These are phyloP conservation scores for Apiotrichum laibachii DNA, from an alignment of 1,284 basidiomycete species.

Conservation along the genomic window DNA sequence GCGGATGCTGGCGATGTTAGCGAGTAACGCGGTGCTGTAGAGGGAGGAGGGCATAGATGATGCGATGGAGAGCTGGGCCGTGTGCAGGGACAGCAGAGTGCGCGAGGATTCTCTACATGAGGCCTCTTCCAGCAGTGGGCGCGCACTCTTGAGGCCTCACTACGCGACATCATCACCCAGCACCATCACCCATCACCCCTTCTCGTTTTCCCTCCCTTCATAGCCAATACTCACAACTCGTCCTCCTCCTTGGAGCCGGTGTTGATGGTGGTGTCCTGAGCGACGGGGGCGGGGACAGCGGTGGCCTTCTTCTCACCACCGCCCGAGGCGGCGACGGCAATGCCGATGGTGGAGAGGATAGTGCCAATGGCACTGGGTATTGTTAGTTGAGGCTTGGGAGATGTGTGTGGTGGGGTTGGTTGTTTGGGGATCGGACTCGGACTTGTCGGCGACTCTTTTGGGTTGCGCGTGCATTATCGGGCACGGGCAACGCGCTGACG, in stretches of 20 bases:
- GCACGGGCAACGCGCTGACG: too few species aligned
- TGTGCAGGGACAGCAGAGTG: too few species aligned
- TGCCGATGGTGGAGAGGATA: constrained; percentile 40
- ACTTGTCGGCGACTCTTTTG: not conserved
- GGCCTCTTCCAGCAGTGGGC: too few species aligned
- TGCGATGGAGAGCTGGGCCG: too few species aligned
- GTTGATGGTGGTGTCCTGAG: constrained; percentile 25
- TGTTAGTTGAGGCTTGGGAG: too few species aligned
- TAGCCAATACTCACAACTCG: constrained; percentile 28
- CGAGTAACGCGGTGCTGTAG: not conserved
- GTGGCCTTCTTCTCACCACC: constrained; percentile 37
- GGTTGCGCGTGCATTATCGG: too few species aligned
- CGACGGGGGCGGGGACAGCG: constrained; percentile 16
- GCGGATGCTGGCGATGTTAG: constrained; percentile 42
- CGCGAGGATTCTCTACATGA: too few species aligned
- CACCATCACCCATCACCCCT: too few species aligned
- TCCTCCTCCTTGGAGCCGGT: constrained; percentile 29
- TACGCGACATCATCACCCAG: too few species aligned
- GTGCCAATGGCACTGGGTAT: constrained; percentile 44
- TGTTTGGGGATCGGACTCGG: not conserved
- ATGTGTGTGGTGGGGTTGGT: not conserved
- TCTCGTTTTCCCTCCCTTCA: not conserved
- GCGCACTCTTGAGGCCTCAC: too few species aligned
- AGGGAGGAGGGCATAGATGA: not conserved
- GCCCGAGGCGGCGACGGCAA: constrained; percentile 35